Base-by-base conservation (phyloP, 1,139 yeast genomes). In the Geotrichum australiense region DNA sequence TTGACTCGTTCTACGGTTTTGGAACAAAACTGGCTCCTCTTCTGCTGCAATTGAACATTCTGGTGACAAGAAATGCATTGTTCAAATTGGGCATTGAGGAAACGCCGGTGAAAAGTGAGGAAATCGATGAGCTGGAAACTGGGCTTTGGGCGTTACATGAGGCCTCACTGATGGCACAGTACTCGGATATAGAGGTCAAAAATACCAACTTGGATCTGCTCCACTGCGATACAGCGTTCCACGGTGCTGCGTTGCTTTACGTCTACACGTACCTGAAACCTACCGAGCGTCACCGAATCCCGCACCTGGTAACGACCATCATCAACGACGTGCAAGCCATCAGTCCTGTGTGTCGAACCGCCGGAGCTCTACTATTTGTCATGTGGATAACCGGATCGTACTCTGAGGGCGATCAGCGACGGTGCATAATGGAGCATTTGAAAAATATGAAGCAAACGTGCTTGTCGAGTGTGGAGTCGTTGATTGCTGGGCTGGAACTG, bases 1-100 rank as follows among this genome's bases (percentile, higher is more conserved):
- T 46, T 11, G 49, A 46, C 29, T 45, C 47, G 16, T 41, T 46
- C 26, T 46, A 43, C 25, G 49, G 49, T 12, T 43, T 43, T 34
- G 39, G 41, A 10, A 37, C 45, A 3, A 24, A 35, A 11, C 35
- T 46, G 21, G 41, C 47, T 6, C 43, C 47, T 8, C 14, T 44
- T 23, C 16, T 46, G 16, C 36, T 46, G 10, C 42, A 44, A 28
- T 22, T 41, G 16, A 41, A 43, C 35, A 32, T 44, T 31, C 29
- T 39, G 15, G 39, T 24, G 11, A 35, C 33, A 21, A 27, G 42
- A 8, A 31, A 36, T 22, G 35, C 36, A 12, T 11, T 37, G 10
- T 22, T 30, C 5, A 23, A 18, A 18, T 21, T 28, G 2, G 39
- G 43, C 11, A n/a, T 26, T 14, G 26, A 31, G 25, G 18, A 30